phyloP scores from a whole-genome alignment of 352 stramenopile species.

The Phytophthora idaei region DNA sequence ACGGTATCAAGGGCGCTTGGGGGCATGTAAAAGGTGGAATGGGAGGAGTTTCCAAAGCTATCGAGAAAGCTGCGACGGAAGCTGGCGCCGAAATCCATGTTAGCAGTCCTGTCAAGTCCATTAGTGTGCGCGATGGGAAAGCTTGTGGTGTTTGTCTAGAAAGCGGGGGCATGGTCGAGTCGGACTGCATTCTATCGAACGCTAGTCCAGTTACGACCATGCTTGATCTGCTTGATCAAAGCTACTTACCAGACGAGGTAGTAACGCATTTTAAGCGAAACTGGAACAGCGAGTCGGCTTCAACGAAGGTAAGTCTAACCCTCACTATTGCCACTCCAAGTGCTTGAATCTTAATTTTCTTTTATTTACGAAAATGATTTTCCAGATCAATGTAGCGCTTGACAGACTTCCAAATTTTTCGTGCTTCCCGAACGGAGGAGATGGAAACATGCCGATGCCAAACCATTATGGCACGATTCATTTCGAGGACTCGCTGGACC shows the following conservation, averaged over 20 bases:
- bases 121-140: slow-evolving; percentile 52
- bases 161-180: slow-evolving; percentile 56
- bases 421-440: slow-evolving; percentile 70
- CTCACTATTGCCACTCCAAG: neutral
- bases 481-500: slow-evolving; percentile 81
- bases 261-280: slow-evolving; percentile 78
- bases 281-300: slow-evolving; percentile 82
- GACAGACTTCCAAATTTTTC: slow-evolving; percentile 84
- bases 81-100: slow-evolving; percentile 80
- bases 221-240: slow-evolving; percentile 74
- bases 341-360: neutral
- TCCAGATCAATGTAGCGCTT: slow-evolving; percentile 90
- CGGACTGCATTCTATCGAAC: slow-evolving; percentile 79
- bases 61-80: slow-evolving; percentile 63
- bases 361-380: neutral
- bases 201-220: slow-evolving; percentile 84
- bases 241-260: slow-evolving; percentile 57
- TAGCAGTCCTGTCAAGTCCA: slow-evolving; percentile 63
- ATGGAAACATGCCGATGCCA: slow-evolving; percentile 63
- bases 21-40: slow-evolving; percentile 91
- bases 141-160: slow-evolving; percentile 70
- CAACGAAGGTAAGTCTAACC: slow-evolving; percentile 61
- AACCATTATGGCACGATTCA: slow-evolving; percentile 91
- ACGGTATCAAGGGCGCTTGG: slow-evolving; percentile 88
- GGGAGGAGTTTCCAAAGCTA: slow-evolving; percentile 76